Evolutionary conservation across 140 eudicot species (phyloP), one percentile per base, ranked within the genome.

Genomic region (Ambrosia hybrid): DNA sequence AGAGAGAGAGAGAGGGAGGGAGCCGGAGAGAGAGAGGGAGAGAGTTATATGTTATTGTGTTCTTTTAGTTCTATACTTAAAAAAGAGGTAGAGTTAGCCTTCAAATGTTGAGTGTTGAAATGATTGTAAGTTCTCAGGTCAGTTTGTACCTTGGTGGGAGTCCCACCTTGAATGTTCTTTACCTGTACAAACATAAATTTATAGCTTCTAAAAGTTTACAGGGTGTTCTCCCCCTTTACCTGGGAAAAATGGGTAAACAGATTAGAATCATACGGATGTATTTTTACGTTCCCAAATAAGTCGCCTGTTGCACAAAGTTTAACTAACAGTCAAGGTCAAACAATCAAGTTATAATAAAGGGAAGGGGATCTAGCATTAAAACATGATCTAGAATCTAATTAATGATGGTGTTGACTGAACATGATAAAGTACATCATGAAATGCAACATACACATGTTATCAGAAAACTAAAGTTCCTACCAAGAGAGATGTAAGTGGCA

Each of bases 401-500:
- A 21, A 76, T 48, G 26, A 57, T 16, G 14, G 68, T 56, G 57
- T 52, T 58, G 16, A 34, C 58, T 76, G 6, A 6, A 51, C 37
- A 72, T 46, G 74, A 58, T 58, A 36, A 51, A 58, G 75, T 61
- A 52, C 71, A 69, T 51, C 3, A 45, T 16, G 37, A 61, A 73
- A 73, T 37, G 1, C 4, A 36, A 58, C 57, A 66, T 48, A 72
- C 52, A 57, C 64, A 33, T 63, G 8, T 6, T 37, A 65, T 85
- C 74, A 88, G 37, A 92, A 81, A 58, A 87, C 79, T 9, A 85
- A 77, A 73, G 73, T 74, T 64, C 98, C 95, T 53, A 89, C 83
- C 73, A 92, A 67, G 4, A 89, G 39, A 36, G 93, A 76, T 45
- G 91, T 52, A 34, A 92, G 86, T 5, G 98, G 96, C 59, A 92